phyloP scores from a whole-genome alignment of 1,284 basidiomycete genomes.

The Rhodofomes roseus region DNA sequence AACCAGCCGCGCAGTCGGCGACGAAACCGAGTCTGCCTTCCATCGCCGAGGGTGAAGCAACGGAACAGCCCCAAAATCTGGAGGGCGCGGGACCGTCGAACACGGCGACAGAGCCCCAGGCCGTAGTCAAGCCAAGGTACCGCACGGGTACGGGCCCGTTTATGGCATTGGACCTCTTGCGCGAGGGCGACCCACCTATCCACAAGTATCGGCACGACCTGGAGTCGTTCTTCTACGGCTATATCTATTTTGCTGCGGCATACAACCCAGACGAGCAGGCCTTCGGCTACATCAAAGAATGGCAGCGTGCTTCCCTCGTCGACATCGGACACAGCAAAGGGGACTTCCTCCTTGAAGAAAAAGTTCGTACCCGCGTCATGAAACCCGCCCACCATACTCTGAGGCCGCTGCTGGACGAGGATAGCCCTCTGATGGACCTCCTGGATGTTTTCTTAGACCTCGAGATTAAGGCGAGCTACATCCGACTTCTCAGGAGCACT shows the following conservation, averaged over 20 bases:
- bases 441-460: too few relatives aligned
- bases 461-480: too few relatives aligned
- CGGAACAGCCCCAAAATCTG: too few relatives aligned
- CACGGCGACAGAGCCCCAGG: background rate
- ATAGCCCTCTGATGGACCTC: too few relatives aligned
- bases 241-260: background rate
- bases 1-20: too few relatives aligned
- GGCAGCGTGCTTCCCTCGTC: background rate
- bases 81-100: too few relatives aligned
- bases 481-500: background rate
- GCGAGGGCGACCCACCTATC: background rate
- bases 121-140: background rate
- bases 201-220: constrained; percentile 30
- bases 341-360: background rate
- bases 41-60: too few relatives aligned
- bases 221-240: constrained; percentile 29
- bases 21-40: too few relatives aligned
- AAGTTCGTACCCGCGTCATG: background rate
- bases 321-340: background rate
- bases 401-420: background rate
- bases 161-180: constrained; percentile 26
- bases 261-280: background rate
- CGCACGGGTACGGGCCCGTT: constrained; percentile 26
- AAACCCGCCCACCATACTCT: background rate
- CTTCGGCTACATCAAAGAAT: background rate